Evolutionary conservation across 345 rosid genomes (phyloP).

Genomic region (Alliaria petiolata): DNA sequence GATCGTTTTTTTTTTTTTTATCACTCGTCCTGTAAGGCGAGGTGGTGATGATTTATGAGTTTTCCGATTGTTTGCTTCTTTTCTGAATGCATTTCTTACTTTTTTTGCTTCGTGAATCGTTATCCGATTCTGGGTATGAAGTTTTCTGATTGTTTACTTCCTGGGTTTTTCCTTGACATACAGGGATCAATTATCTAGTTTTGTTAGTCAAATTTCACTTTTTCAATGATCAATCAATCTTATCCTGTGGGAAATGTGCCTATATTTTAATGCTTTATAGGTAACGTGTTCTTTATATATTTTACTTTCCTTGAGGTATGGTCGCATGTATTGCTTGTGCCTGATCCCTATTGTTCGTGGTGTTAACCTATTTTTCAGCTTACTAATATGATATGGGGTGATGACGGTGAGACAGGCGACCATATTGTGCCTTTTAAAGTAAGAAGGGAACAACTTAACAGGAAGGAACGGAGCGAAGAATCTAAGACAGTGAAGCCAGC

Average conservation of each 20-base stretch:
- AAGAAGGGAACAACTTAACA: slow-evolving; percentile 41
- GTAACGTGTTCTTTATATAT: neutral
- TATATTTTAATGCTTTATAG: neutral
- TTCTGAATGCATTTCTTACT: neutral
- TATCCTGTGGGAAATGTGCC: neutral
- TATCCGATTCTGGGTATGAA: neutral
- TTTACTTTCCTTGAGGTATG: neutral
- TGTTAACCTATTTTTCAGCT: slow-evolving; percentile 47
- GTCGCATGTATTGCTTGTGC: slow-evolving; percentile 6
- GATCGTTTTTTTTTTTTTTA: neutral
- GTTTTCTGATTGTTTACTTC: too few species aligned
- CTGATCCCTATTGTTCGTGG: slow-evolving; percentile 9
- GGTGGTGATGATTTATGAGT: neutral
- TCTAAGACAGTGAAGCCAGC: slow-evolving; percentile 34
- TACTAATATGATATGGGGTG: slow-evolving; percentile 84
- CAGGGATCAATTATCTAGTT: neutral
- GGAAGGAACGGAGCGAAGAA: slow-evolving; percentile 51
- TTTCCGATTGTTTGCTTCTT: neutral
- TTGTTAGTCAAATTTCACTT: neutral
- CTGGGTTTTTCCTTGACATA: neutral
- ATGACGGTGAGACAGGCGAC: slow-evolving; percentile 62
- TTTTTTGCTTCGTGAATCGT: neutral
- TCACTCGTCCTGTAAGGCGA: neutral
- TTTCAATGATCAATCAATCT: neutral
- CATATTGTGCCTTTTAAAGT: slow-evolving; percentile 72